Percentiles rank a stretch among this genome's conserved stretches.
phyloP scores from a whole-genome alignment of 495 filamentous ascomycete species.

The Neurospora africana region DNA sequence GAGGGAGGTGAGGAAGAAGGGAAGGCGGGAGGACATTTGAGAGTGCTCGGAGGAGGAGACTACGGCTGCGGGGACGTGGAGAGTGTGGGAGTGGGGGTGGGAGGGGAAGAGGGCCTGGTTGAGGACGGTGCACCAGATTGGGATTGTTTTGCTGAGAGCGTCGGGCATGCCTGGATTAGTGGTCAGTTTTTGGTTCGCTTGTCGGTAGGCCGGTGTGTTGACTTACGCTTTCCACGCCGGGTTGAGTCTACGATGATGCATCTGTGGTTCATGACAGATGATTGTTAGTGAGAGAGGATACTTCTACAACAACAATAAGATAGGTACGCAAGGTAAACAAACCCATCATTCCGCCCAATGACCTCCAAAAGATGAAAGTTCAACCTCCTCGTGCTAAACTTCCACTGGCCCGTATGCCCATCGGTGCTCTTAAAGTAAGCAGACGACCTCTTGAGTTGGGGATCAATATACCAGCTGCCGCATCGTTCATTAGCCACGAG shows the following conservation, averaged over 20 bases:
- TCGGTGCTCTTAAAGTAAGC: constrained; percentile 98
- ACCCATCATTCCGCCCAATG: constrained; percentile 55
- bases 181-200: neutral
- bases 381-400: constrained; percentile 71
- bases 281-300: neutral
- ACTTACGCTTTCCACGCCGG: constrained; percentile 70
- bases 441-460: constrained; percentile 50
- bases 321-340: constrained; percentile 10
- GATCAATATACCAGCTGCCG: constrained; percentile 89
- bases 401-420: constrained; percentile 83
- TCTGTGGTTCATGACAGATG: constrained; percentile 30
- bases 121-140: constrained; percentile 82
- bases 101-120: constrained; percentile 71
- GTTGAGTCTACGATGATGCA: constrained; percentile 96
- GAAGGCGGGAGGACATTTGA: constrained; percentile 63
- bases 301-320: neutral
- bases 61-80: constrained; percentile 55
- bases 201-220: neutral
- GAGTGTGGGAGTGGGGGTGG: constrained; percentile 28
- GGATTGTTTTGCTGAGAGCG: constrained; percentile 83
- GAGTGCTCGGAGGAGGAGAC: constrained; percentile 64
- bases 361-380: constrained; percentile 69
- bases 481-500: constrained; percentile 90
- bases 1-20: constrained; percentile 55
- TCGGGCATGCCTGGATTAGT: constrained; percentile 65